A percentile compares a stretch with the other conserved stretches of the same genome.
These are phyloP conservation scores for Psilocybe cyanescens DNA, from an alignment of 768 basidiomycete genomes.

Conservation along the genomic window DNA sequence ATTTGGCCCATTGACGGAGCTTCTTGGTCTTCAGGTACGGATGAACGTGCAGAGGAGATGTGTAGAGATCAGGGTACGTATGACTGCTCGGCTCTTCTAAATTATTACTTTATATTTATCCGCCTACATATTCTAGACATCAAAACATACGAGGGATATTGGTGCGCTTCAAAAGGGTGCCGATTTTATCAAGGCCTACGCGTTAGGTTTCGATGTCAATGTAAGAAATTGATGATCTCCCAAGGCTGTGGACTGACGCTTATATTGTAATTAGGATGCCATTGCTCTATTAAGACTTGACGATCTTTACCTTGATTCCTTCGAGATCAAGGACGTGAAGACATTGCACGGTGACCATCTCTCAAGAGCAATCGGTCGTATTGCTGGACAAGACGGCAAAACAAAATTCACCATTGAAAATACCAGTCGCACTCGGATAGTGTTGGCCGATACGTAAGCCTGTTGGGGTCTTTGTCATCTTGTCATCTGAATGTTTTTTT, in stretches of 20 bases:
- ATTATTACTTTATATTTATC: background rate
- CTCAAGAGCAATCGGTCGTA: slow-evolving; percentile 98
- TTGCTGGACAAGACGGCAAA: slow-evolving; percentile 98
- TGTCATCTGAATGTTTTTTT: slow-evolving; percentile 1
- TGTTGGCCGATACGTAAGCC: slow-evolving; percentile 94
- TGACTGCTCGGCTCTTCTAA: background rate
- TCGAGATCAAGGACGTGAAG: slow-evolving; percentile 99
- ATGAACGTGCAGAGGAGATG: slow-evolving; percentile 93
- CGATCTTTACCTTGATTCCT: slow-evolving; percentile 97
- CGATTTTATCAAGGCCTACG: slow-evolving; percentile 95
- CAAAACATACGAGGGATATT: slow-evolving; percentile 91
- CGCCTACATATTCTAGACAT: slow-evolving; percentile 60
- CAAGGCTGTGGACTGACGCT: background rate
- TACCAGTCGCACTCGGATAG: slow-evolving; percentile 94
- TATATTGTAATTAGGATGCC: slow-evolving; percentile 64
- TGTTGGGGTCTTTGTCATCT: background rate
- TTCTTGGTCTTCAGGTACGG: slow-evolving; percentile 91
- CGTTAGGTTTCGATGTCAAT: slow-evolving; percentile 94
- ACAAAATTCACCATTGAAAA: slow-evolving; percentile 99
- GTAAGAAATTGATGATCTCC: slow-evolving; percentile 41
- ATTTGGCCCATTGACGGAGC: slow-evolving; percentile 94
- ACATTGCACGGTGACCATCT: slow-evolving; percentile 97
- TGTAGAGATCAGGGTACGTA: slow-evolving; percentile 89
- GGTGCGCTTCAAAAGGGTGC: slow-evolving; percentile 96
- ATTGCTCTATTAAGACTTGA: slow-evolving; percentile 95